Percentiles rank a stretch among this genome's conserved stretches.
phyloP scores from a whole-genome alignment of 1,284 basidiomycete species.

The Xerocomus cyaneibrunnescens region DNA sequence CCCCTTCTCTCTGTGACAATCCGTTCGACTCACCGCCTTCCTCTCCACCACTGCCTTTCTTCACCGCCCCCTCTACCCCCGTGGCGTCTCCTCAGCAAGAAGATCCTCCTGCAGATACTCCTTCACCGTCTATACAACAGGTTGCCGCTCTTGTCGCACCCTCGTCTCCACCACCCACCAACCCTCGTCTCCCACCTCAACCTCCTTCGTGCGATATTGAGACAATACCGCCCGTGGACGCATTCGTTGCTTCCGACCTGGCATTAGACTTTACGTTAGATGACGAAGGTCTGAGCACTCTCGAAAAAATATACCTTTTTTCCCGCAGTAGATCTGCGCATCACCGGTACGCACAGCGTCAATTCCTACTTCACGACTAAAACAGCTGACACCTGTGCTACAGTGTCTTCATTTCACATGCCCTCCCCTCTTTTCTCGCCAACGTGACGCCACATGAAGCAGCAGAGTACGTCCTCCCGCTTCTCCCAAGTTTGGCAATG shows the following conservation, averaged over 20 bases:
- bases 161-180: conserved; percentile 27
- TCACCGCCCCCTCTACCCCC: conserved; percentile 37
- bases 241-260: conserved; percentile 37
- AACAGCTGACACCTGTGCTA: conserved; percentile 5
- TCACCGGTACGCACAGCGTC: conserved; percentile 51
- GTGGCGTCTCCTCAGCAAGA: conserved; percentile 35
- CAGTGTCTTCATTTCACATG: conserved; percentile 80
- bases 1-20: conserved; percentile 30
- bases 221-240: conserved; percentile 32
- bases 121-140: conserved; percentile 21
- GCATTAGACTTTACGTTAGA: conserved; percentile 57
- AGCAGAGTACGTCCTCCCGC: conserved; percentile 91
- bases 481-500: conserved; percentile 84
- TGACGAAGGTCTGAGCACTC: conserved; percentile 75
- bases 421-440: conserved; percentile 71
- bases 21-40: conserved; percentile 34
- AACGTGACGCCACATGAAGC: conserved; percentile 86
- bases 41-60: conserved; percentile 37
- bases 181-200: conserved; percentile 15
- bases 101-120: conserved; percentile 28
- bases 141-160: conserved; percentile 16
- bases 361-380: conserved; percentile 1
- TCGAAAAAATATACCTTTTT: conserved; percentile 95
- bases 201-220: conserved; percentile 27
- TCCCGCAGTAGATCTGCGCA: conserved; percentile 83